Evolutionary conservation across 129 eudicot species (phyloP).

Genomic region (Smallanthus sonchifolius): DNA sequence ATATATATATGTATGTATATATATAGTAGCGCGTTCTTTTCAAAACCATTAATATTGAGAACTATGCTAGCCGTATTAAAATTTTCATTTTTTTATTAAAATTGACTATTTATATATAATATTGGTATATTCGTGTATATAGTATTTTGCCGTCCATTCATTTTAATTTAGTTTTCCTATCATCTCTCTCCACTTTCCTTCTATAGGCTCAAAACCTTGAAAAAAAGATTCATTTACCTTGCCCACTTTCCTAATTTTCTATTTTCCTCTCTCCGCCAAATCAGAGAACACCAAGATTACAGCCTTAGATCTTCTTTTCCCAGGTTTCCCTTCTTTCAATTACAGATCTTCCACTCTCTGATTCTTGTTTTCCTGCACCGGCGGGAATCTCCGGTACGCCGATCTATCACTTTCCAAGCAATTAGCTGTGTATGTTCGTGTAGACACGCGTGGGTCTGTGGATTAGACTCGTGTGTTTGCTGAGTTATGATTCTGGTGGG

Average conservation of each 20-base stretch:
- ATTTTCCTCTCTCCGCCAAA: neutral
- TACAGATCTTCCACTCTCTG: slow-evolving; percentile 12
- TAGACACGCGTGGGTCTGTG: slow-evolving; percentile 1
- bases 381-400: neutral
- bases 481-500: neutral
- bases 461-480: too few relatives aligned
- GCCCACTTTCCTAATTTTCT: neutral
- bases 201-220: neutral
- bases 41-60: too few relatives aligned
- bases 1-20: too few relatives aligned
- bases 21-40: too few relatives aligned
- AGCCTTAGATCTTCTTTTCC: neutral
- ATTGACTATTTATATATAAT: too few relatives aligned
- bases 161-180: slow-evolving; percentile 8
- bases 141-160: slow-evolving; percentile 48
- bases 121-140: too few relatives aligned
- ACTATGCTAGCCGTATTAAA: too few relatives aligned
- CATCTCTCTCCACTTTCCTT: slow-evolving; percentile 17
- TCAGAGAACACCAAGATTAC: neutral
- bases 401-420: slow-evolving; percentile 24
- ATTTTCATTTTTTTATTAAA: too few relatives aligned
- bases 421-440: neutral
- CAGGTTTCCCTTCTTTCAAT: too few relatives aligned
- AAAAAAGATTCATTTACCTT: neutral
- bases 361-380: slow-evolving; percentile 16